These are phyloP conservation scores for Zizania latifolia DNA, from an alignment of 176 grass and related monocot genomes.

Conservation along the genomic window DNA sequence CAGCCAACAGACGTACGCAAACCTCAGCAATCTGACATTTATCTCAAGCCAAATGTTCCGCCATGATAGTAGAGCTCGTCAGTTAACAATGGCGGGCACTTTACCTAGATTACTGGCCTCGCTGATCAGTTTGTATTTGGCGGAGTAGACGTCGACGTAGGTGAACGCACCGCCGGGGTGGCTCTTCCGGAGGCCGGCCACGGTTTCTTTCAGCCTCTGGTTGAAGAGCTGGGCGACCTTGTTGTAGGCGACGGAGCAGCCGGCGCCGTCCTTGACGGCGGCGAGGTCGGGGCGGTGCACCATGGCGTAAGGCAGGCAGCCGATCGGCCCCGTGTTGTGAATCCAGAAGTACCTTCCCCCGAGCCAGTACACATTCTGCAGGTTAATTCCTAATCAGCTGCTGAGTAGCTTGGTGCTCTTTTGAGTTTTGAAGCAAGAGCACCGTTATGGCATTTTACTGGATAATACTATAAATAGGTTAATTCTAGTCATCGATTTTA, in stretches of 20 bases:
- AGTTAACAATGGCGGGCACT: no score
- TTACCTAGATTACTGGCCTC: slow-evolving; percentile 67
- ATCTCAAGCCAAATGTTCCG: no score
- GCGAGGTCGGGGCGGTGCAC: slow-evolving; percentile 32
- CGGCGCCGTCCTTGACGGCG: slow-evolving; percentile 27
- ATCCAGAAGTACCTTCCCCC: slow-evolving; percentile 95
- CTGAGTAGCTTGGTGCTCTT: background rate
- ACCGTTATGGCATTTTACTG: no score
- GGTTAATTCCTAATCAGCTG: background rate
- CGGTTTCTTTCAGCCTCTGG: slow-evolving; percentile 58
- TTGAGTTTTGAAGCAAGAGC: background rate
- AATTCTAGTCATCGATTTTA: no score
- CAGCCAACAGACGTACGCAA: background rate
- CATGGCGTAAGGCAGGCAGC: slow-evolving; percentile 83
- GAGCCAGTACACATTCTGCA: slow-evolving; percentile 46
- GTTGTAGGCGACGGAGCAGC: slow-evolving; percentile 73
- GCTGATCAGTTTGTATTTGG: slow-evolving; percentile 72
- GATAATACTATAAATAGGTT: no score
- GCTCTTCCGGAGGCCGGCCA: slow-evolving; percentile 52
- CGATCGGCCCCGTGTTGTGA: slow-evolving; percentile 87
- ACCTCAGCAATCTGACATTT: background rate
- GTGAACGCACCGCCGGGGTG: slow-evolving; percentile 56
- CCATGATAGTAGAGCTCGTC: background rate
- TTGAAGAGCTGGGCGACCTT: slow-evolving; percentile 75
- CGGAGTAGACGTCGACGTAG: slow-evolving; percentile 80